A percentile compares a stretch with the other conserved stretches of the same genome.
These are phyloP conservation scores for Zygoascus hellenicus DNA, from an alignment of 1,139 yeast species.

Conservation along the genomic window DNA sequence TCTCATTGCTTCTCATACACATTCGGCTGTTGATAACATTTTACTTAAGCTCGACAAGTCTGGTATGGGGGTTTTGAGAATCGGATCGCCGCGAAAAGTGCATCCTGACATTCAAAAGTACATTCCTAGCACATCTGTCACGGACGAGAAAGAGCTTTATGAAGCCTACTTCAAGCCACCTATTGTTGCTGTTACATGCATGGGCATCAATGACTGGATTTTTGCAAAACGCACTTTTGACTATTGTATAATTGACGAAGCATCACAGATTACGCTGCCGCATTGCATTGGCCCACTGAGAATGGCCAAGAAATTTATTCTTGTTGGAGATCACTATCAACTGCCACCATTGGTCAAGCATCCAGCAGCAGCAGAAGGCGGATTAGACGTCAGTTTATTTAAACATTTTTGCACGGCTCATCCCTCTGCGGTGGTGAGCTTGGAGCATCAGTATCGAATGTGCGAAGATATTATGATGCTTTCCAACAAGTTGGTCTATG, in stretches of 20 bases:
- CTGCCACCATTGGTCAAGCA: constrained; percentile 75
- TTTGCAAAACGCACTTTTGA: constrained; percentile 64
- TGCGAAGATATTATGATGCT: constrained; percentile 79
- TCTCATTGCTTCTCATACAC: constrained; percentile 80
- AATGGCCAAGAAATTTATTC: constrained; percentile 67
- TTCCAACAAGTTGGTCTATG: constrained; percentile 73
- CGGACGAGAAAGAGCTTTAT: constrained; percentile 22
- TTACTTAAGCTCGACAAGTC: constrained; percentile 57
- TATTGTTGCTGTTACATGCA: constrained; percentile 84
- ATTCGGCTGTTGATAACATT: constrained; percentile 93
- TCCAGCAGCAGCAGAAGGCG: constrained; percentile 47
- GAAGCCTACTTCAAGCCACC: constrained; percentile 47
- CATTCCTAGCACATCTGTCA: constrained; percentile 38
- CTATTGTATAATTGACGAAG: constrained; percentile 93
- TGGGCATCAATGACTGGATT: constrained; percentile 57
- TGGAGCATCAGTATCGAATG: constrained; percentile 89
- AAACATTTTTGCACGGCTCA: constrained; percentile 61
- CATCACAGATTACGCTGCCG: constrained; percentile 92
- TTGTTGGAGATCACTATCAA: constrained; percentile 95
- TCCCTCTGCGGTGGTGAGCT: constrained; percentile 66
- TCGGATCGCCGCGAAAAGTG: constrained; percentile 42
- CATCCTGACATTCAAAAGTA: constrained; percentile 57
- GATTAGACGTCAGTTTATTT: constrained; percentile 76
- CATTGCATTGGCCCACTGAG: constrained; percentile 82
- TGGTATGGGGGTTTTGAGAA: constrained; percentile 41